Base-by-base conservation (phyloP, 768 basidiomycete genomes). In the Suillus fuscotomentosus region DNA sequence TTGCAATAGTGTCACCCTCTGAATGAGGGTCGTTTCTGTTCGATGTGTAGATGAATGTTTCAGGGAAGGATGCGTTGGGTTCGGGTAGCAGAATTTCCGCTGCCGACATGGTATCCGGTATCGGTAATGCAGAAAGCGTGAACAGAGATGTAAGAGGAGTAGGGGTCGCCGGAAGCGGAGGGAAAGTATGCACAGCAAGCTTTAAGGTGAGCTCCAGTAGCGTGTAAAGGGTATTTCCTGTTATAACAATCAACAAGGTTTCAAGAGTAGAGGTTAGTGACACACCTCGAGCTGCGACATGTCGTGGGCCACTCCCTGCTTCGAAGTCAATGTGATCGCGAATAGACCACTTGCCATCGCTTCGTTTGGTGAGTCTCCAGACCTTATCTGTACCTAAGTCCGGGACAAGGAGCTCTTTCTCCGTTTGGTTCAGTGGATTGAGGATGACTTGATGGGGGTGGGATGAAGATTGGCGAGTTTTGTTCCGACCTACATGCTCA, bases 331-430 rank as follows among this genome's bases (percentile, higher is more conserved):
- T 72, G 41, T 79, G 77, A 8, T 82, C 86, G n/a, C 71, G 72
- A 57, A 85, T 69, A n/a, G 75, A 72, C 86, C 92, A 88, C 38
- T 70, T 72, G 2, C 82, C 85, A 22, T 75, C 74, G 41, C 62
- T 41, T 10, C 70, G 73, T 71, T 84, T 82, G 67, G 76, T 77
- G 64, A 89, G 78, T 62, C 84, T 78, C 76, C 84, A 87, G 17
- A 92, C 82, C 60, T 81, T 81, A 72, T 95, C 94, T 3, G 84
- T 81, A 5, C 93, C 93, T 7, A 95, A 79, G 73, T 95, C 92
- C 1, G 91, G 86, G 1, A 92, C 81, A 51, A 93, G 81, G 14
- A 94, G 75, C 67, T 91, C 89, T 34, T 79, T 70, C 56, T 81
- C 78, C 20, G 78, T 74, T 38, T 81, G 74, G 47, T 84, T 81